Base-by-base conservation (phyloP, 176 grass and related monocot species). In the Ensete ventricosum region DNA sequence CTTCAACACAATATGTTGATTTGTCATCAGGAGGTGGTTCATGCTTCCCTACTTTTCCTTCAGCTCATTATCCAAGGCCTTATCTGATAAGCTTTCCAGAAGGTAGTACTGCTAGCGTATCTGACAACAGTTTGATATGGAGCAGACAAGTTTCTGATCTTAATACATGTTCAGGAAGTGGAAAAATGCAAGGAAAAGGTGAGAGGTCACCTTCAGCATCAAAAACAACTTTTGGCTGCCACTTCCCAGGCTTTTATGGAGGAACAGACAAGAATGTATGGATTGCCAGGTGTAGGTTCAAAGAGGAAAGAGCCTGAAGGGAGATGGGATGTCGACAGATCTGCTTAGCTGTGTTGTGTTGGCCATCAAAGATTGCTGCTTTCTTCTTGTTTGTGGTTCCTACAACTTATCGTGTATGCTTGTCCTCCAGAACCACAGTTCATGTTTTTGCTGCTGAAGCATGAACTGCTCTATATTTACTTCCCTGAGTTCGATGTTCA, bases 301-400 rank as follows among this genome's bases (percentile, higher is more conserved):
- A 96, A 92, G 74, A 84, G 92, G 58, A 96, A 92, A 81, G 92
- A 96, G 29, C 87, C 80, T 12, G 92, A 96, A 64, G 80, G 89
- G 57, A 84, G 84, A 81, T 89, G 89, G 84, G 92, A 96, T 77
- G 66, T 64, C 21, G 89, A 89, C 26, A 89, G 92, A 82, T 85
- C 93, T 50, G 58, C 80, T 50, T 92, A 88, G 50, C 34, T 43
- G 34, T 43, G 34, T 6, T 43, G 34, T 0, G 34, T 43, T 43
- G 34, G 34, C 5, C 34, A 6, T 43, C 34, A 4, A 4, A 43
- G 34, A 43, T n/a, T n/a, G n/a, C n/a, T n/a, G n/a, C 34, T 43
- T 6, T 43, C 34, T 34, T 43, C 34, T 43, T 43, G 0, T 43
- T 0, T 43, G 3, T 43, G 27, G 27, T 43, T 43, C 34, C 34